These are phyloP conservation scores for Akebia trifoliata DNA, from an alignment of 164 flowering plant species.

Conservation along the genomic window DNA sequence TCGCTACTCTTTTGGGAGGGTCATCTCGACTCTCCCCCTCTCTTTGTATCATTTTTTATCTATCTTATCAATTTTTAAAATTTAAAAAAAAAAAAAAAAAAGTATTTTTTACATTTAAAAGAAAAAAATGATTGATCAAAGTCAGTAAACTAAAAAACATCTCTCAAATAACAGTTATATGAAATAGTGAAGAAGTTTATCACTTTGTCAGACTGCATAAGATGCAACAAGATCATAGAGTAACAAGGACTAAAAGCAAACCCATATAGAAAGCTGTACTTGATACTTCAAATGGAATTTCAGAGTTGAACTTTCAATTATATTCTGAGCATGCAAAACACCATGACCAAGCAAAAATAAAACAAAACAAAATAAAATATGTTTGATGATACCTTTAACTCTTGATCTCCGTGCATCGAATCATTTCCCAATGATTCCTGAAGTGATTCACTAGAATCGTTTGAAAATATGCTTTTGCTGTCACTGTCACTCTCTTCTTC, in stretches of 20 bases:
- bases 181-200: not conserved
- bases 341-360: not conserved
- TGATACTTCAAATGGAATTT: not conserved
- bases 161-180: not conserved
- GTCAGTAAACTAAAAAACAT: too few relatives aligned
- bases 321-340: not conserved
- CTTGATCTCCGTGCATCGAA: slow-evolving; percentile 19
- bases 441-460: slow-evolving; percentile 33
- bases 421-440: slow-evolving; percentile 26
- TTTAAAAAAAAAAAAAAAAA: too few relatives aligned
- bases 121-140: too few relatives aligned
- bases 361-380: not conserved
- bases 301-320: not conserved
- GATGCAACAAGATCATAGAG: not conserved
- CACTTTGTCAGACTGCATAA: not conserved
- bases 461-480: slow-evolving; percentile 27
- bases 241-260: not conserved
- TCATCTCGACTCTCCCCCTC: too few relatives aligned
- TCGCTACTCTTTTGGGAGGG: too few relatives aligned
- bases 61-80: too few relatives aligned
- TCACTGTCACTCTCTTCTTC: slow-evolving; percentile 69
- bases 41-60: too few relatives aligned
- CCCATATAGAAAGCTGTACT: not conserved
- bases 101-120: too few relatives aligned
- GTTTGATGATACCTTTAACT: slow-evolving; percentile 8